Evolutionary conservation across 2,329 filamentous ascomycete genomes (phyloP), one percentile per base, ranked within the genome.

Genomic region (Xylogone sp.): DNA sequence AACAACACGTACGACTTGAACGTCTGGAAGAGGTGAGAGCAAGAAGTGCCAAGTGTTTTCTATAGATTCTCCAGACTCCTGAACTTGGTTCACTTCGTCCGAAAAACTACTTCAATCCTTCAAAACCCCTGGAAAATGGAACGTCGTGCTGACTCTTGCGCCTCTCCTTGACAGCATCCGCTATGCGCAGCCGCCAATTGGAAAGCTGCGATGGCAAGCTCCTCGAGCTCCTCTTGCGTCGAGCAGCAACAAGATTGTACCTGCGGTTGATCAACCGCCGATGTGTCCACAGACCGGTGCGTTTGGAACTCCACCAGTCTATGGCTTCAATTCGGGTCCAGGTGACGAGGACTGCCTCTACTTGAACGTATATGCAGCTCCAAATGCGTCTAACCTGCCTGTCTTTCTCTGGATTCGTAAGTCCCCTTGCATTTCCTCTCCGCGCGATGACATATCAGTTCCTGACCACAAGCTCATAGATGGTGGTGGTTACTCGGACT

Each of bases 1-100:
- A 68, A 77, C 53, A 19, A 61, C 3, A 65, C 66, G 0, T 69
- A 62, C 9, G 65, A 67, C 2, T 46, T 77, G 9, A 76, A 78
- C 51, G 62, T 69, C 22, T 78, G 69, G 65, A 73, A 70, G 61
- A 73, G 75, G 74, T 74, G 65, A 45, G 53, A 34, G n/a, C 19
- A 19, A 9, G 24, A 44, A 21, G 47, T 19, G 16, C 44, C n/a
- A n/a, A 16, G 13, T 39, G 24, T 24, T 27, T 5, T 19, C 2
- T 18, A 20, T 27, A 42, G 19, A n/a, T 16, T 27, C n/a, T n/a
- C n/a, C n/a, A n/a, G n/a, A n/a, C n/a, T n/a, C n/a, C n/a, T n/a
- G n/a, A n/a, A n/a, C n/a, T n/a, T n/a, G n/a, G n/a, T n/a, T n/a
- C n/a, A n/a, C n/a, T n/a, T n/a, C n/a, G n/a, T n/a, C n/a, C n/a